These are phyloP conservation scores for Otatea glauca DNA, from an alignment of 176 grass and related monocot species.

Conservation along the genomic window DNA sequence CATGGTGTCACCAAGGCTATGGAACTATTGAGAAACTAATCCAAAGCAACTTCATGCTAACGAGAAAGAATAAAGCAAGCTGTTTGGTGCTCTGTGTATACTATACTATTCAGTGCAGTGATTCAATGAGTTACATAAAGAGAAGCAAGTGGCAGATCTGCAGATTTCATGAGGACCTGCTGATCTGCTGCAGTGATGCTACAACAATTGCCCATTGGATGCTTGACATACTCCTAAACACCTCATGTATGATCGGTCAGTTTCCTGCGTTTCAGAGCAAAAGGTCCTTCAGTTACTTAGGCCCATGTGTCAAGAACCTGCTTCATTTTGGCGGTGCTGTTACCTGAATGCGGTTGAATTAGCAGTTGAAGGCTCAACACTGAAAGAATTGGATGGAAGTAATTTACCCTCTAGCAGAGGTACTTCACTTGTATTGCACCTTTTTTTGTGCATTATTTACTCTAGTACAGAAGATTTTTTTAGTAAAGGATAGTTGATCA, in stretches of 20 bases:
- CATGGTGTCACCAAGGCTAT: slow-evolving; percentile 33
- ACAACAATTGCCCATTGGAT: slow-evolving; percentile 31
- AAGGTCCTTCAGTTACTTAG: slow-evolving; percentile 5
- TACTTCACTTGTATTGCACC: no score
- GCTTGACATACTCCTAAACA: slow-evolving; percentile 25
- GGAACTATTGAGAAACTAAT: slow-evolving; percentile 26
- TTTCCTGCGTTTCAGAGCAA: slow-evolving; percentile 22
- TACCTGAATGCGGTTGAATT: no score
- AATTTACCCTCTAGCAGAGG: no score
- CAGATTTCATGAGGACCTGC: slow-evolving; percentile 9
- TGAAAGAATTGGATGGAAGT: no score
- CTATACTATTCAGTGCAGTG: background rate
- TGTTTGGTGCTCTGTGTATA: slow-evolving; percentile 11
- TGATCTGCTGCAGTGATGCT: slow-evolving; percentile 24
- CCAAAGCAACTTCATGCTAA: slow-evolving; percentile 31
- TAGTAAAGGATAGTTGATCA: slow-evolving; percentile 19
- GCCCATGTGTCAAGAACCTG: background rate
- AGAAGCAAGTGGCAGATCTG: slow-evolving; percentile 33
- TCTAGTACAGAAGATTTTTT: slow-evolving; percentile 17
- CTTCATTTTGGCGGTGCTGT: no score
- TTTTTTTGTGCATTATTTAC: slow-evolving; percentile 41
- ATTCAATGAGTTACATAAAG: slow-evolving; percentile 11
- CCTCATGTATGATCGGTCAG: slow-evolving; percentile 2
- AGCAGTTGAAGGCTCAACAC: no score
- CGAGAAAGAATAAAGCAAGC: slow-evolving; percentile 30